Base-by-base conservation (phyloP, 495 filamentous ascomycete species). In the Margaritispora aquatica region DNA sequence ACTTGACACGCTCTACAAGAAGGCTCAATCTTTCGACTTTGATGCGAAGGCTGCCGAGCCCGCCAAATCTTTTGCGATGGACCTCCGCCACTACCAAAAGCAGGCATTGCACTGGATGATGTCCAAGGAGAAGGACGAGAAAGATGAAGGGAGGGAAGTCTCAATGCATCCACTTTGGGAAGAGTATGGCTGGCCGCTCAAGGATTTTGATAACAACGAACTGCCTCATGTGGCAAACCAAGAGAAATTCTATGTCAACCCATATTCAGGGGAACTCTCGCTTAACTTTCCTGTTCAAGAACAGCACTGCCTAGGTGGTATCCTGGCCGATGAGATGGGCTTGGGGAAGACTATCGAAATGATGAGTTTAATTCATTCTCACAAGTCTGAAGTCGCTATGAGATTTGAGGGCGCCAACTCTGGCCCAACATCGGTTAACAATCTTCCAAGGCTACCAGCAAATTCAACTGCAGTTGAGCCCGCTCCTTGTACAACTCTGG, bases 161-260 rank as follows among this genome's bases (percentile, higher is more conserved):
- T 96, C 92, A 1, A 96, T 98, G 90, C 92, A 98, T 74, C 94
- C 94, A 11, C 71, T 98, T 5, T 98, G 94, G 94, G 94, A 98
- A 74, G 88, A 97, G 72, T 98, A 97, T 60, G 63, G 66, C 15
- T 98, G 91, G 90, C 94, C 95, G 1, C 76, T 74, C 7, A 92
- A 90, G 70, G 94, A 97, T 73, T 84, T 88, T 34, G 90, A 97
- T 57, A 90, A 91, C 62, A 80, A 88, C 50, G 81, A 86, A 8
- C 55, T 96, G 11, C 85, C 88, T 2, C 61, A 59, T 20, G 78
- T 92, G 19, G 72, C 77, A 9, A 80, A 77, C 17, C 84, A 90
- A 59, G 73, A 84, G 19, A 77, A 76, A 29, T 97, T 98, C 69
- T 98, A 97, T 66, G 86, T 97, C 63, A 97, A 97, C 66, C 92